Percentiles rank a stretch among this genome's conserved stretches.
phyloP scores from a whole-genome alignment of 495 filamentous ascomycete genomes.

The Penicillium subrubescens region DNA sequence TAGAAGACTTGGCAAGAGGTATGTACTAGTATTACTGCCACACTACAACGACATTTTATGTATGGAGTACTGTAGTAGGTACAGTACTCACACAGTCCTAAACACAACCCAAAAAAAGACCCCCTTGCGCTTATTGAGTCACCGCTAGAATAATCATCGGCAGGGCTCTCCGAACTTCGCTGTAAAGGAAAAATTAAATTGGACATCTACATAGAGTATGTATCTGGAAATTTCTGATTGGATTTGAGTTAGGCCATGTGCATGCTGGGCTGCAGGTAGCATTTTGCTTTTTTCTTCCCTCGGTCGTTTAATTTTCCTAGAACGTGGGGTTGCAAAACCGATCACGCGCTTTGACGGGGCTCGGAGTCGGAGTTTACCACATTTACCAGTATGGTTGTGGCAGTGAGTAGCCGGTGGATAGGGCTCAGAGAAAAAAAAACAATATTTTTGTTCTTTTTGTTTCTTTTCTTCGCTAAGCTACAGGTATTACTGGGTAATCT shows the following conservation, averaged over 20 bases:
- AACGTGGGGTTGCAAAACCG: slow-evolving; percentile 18
- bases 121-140: background rate
- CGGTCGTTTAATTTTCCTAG: slow-evolving; percentile 21
- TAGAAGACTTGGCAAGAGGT: background rate
- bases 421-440: background rate
- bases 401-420: background rate
- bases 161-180: background rate
- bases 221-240: background rate
- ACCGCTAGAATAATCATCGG: background rate
- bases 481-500: background rate
- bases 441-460: background rate
- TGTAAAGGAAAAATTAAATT: background rate
- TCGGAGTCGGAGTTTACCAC: background rate
- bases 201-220: background rate
- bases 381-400: background rate
- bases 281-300: slow-evolving; percentile 8
- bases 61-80: background rate
- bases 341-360: slow-evolving; percentile 1
- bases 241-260: background rate
- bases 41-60: background rate
- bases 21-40: background rate
- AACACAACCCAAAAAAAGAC: background rate
- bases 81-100: background rate
- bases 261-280: background rate
- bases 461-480: background rate